Base-by-base conservation (phyloP, 2,329 filamentous ascomycete species). In the Colletotrichum sp. region DNA sequence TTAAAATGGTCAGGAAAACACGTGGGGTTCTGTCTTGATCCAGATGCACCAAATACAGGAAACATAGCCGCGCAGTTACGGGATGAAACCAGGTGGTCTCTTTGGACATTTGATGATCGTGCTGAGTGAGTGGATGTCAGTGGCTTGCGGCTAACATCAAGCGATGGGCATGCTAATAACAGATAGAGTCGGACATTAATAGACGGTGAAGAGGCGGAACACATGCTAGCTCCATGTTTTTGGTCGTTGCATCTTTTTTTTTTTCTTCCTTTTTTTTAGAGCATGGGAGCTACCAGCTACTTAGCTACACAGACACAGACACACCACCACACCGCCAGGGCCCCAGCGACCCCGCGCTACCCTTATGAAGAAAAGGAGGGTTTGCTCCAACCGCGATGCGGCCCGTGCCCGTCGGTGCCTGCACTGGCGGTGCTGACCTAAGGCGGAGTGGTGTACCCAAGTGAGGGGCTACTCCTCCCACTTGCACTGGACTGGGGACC, bases 321-420 rank as follows among this genome's bases (percentile, higher is more conserved):
- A 51, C 43, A 21, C 11, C 43, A 51, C 43, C 43, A 71, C 71
- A 73, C 68, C 71, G 71, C 71, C 61, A 62, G 57, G 59, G 55
- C 54, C 61, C 18, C 27, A 24, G 34, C 18, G 71, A 71, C 54
- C 61, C 61, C 67, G 61, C 71, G 61, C 71, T 70, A 71, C 8
- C 47, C 47, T 61, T 55, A 33, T 66, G 64, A 66, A 66, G 64
- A 58, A 66, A 51, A 38, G 58, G 36, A 70, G 34, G 66, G 70
- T 29, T 55, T 54, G 59, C 66, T 54, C 8, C 31, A 31, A 36
- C 58, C 70, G 31, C 36, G 2, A 15, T 29, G 59, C 38, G 66
- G 70, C 51, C 59, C 66, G 70, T 73, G 70, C 38, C 38, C 8
- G 34, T 12, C 16, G 61, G 31, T 36, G 61, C 24, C 51, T 31